Evolutionary conservation across 2,329 filamentous ascomycete genomes (phyloP).

Genomic region (Diplodia scrobiculata): DNA sequence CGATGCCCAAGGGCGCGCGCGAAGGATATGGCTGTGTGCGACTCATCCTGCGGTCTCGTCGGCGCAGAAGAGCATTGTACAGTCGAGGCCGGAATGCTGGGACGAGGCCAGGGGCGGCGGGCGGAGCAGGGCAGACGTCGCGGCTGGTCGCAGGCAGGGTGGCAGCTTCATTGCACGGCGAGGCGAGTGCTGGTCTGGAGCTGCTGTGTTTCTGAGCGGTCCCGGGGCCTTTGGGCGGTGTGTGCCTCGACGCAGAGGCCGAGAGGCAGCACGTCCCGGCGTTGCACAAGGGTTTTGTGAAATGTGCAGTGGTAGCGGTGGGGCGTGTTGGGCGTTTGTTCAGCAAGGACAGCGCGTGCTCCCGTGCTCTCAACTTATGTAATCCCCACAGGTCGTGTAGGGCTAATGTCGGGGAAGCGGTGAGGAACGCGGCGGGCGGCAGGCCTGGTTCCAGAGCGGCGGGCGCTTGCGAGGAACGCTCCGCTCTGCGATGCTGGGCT

Average conservation of each 20-base stretch:
- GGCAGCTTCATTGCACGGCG: neutral
- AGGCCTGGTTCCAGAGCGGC: slow-evolving; percentile 10
- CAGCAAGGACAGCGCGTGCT: slow-evolving; percentile 25
- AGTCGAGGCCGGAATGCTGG: neutral
- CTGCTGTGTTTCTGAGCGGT: neutral
- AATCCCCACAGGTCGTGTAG: slow-evolving; percentile 14
- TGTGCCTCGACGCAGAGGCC: slow-evolving; percentile 23
- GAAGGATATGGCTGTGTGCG: neutral
- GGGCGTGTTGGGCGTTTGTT: slow-evolving; percentile 16
- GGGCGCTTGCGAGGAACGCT: slow-evolving; percentile 5
- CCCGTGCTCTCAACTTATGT: slow-evolving; percentile 21
- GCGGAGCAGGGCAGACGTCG: slow-evolving; percentile 3
- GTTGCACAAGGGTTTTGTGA: slow-evolving; percentile 26
- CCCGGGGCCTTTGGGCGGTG: slow-evolving; percentile 14
- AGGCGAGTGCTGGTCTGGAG: neutral
- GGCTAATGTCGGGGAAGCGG: slow-evolving; percentile 21
- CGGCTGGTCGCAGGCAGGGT: neutral
- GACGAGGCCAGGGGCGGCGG: neutral
- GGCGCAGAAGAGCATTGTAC: neutral
- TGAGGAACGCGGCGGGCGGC: slow-evolving; percentile 24
- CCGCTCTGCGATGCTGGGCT: neutral
- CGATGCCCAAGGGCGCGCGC: neutral
- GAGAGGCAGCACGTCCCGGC: neutral
- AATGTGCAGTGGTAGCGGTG: slow-evolving; percentile 23
- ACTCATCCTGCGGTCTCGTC: neutral